Base-by-base conservation (phyloP, 2,329 filamentous ascomycete genomes). In the Aspergillus vadensis region DNA sequence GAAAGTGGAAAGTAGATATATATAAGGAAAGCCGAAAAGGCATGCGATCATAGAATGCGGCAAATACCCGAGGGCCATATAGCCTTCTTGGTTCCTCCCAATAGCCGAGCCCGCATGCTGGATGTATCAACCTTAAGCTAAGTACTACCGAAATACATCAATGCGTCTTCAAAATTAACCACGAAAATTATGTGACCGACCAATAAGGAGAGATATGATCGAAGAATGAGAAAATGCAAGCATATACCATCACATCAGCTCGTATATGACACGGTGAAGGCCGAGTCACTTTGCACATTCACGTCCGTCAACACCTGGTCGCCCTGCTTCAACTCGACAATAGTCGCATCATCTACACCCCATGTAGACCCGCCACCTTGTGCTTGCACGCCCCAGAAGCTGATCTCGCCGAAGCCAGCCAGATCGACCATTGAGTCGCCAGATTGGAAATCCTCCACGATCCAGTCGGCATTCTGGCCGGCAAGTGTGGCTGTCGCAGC, bases 381-480 rank as follows among this genome's bases (percentile, higher is more conserved):
- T 9, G 72, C 71, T 39, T 68, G 69, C 4, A 71, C 70, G 19
- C 76, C 72, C 8, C 66, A 73, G 60, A 79, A 79, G 17, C 59
- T 73, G 9, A 84, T 76, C 5, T 71, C 76, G 14, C 78, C 78
- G 61, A 84, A 85, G 67, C 83, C 69, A 32, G 77, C 80, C 55
- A 85, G 75, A 0, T 76, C 67, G 4, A 85, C 80, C 55, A 81
- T 75, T 2, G 66, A 62, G 41, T 65, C 63, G 41, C 74, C 72
- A 3, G 70, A 64, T 61, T 79, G 72, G 63, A 82, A 84, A 59
- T 84, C 83, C 74, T 87, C 85, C 14, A 87, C 84, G 65, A 88
- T 87, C 85, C 85, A 88, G 69, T 88, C 85, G 10, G 84, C 85
- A 62, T 86, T 86, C 66, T 81, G 80, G 67, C 84, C 78, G 67